These are phyloP conservation scores for Fusarium sp. DNA, from an alignment of 2,329 filamentous ascomycete species.

Conservation along the genomic window DNA sequence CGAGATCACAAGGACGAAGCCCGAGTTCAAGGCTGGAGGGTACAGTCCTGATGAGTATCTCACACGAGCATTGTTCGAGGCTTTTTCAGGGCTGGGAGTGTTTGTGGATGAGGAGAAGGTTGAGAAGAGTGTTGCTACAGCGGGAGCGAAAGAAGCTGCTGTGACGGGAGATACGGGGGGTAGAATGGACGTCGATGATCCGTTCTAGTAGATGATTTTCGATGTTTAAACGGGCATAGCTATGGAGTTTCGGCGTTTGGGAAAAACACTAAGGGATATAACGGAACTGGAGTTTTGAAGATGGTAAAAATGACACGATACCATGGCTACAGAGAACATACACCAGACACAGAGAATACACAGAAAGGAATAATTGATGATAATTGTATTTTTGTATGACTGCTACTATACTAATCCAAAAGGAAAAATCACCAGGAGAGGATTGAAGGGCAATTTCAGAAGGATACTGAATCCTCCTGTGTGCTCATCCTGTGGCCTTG, in stretches of 20 bases:
- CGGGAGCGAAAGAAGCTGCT: conserved; percentile 50
- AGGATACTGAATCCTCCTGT: not conserved
- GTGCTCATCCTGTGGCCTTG: conserved; percentile 16
- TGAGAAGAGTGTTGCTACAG: conserved; percentile 48
- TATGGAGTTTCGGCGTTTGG: conserved; percentile 37
- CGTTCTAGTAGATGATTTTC: conserved; percentile 47
- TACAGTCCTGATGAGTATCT: conserved; percentile 87
- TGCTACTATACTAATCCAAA: conserved; percentile 41
- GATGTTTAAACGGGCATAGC: conserved; percentile 33
- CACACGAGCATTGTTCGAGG: conserved; percentile 81
- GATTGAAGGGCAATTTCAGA: conserved; percentile 3
- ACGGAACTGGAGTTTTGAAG: conserved; percentile 3
- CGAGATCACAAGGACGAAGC: conserved; percentile 71
- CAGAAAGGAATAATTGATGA: not conserved
- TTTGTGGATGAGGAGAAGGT: conserved; percentile 82
- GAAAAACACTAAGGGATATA: not conserved
- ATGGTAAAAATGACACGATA: conserved; percentile 11
- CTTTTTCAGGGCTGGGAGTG: conserved; percentile 88
- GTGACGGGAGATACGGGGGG: conserved; percentile 44
- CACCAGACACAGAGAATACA: not conserved
- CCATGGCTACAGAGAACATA: not conserved
- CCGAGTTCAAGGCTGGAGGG: conserved; percentile 77
- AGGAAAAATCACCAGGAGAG: conserved; percentile 20
- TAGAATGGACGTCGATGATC: conserved; percentile 61
- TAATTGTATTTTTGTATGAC: conserved; percentile 35